Percentiles rank a stretch among this genome's conserved stretches.
Conservation (phyloP, 257 asterid species). For the Anisodus tanguticus region DNA sequence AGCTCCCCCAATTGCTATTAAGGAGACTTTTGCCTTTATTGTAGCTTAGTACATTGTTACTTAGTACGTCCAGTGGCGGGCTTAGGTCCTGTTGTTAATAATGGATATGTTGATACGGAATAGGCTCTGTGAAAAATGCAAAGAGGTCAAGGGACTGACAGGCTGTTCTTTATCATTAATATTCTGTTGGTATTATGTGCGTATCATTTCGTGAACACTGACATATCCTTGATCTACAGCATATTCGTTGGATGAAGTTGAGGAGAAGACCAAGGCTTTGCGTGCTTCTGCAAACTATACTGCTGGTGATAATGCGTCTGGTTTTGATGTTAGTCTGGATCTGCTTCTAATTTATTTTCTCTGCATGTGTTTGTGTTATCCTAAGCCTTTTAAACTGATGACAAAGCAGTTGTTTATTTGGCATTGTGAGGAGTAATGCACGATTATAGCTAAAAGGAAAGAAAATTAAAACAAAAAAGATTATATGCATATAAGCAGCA, state of each 20-base stretch:
- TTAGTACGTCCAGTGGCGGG: background rate
- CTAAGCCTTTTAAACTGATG: background rate
- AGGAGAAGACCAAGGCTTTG: conserved; percentile 59
- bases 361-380: conserved; percentile 30
- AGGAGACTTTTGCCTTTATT: background rate
- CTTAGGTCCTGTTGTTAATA: background rate
- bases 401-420: background rate
- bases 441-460: background rate
- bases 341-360: conserved; percentile 34
- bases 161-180: background rate
- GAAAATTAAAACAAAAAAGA: background rate
- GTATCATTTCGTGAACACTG: background rate
- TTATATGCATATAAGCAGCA: background rate
- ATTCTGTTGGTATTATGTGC: conserved; percentile 12
- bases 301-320: conserved; percentile 58
- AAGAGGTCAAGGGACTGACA: conserved; percentile 2
- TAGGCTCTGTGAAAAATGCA: conserved; percentile 3
- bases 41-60: background rate
- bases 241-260: conserved; percentile 65
- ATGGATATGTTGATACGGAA: background rate
- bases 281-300: conserved; percentile 54
- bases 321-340: conserved; percentile 60
- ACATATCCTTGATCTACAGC: conserved; percentile 49
- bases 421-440: background rate
- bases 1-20: background rate